These are phyloP conservation scores for Pythium monospermum DNA, from an alignment of 352 stramenopile genomes.

Conservation along the genomic window DNA sequence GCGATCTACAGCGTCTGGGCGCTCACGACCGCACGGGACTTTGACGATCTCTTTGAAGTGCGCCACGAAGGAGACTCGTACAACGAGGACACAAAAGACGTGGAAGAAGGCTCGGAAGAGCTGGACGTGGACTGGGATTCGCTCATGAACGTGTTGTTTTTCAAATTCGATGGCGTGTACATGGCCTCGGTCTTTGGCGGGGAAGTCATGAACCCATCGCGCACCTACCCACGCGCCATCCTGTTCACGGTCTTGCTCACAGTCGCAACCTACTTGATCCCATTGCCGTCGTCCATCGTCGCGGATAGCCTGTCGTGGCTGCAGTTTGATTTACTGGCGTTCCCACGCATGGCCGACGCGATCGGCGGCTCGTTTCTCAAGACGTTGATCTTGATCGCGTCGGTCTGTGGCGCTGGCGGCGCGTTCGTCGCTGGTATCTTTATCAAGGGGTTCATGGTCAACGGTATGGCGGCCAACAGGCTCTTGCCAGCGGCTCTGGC, in stretches of 20 bases:
- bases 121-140: constrained; percentile 47
- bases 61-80: constrained; percentile 34
- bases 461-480: constrained; percentile 54
- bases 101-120: constrained; percentile 13
- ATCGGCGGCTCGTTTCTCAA: constrained; percentile 73
- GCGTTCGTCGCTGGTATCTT: constrained; percentile 87
- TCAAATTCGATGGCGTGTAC: constrained; percentile 92
- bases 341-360: constrained; percentile 76
- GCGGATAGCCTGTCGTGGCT: constrained; percentile 56
- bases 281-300: constrained; percentile 80
- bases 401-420: constrained; percentile 71
- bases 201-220: constrained; percentile 74
- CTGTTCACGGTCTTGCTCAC: constrained; percentile 62
- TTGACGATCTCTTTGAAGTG: constrained; percentile 92
- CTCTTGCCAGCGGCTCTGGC: constrained; percentile 74
- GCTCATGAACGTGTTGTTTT: constrained; percentile 91
- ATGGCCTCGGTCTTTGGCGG: constrained; percentile 77
- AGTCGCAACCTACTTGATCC: constrained; percentile 72
- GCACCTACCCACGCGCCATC: constrained; percentile 78
- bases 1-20: constrained; percentile 59
- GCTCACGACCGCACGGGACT: constrained; percentile 29
- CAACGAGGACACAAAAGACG: constrained; percentile 20
- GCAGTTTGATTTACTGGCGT: constrained; percentile 87
- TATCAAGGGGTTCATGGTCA: constrained; percentile 80
- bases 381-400: constrained; percentile 71